Evolutionary conservation across 2,329 filamentous ascomycete species (phyloP), one percentile per base, ranked within the genome.

Genomic region (Clarireedia paspali): DNA sequence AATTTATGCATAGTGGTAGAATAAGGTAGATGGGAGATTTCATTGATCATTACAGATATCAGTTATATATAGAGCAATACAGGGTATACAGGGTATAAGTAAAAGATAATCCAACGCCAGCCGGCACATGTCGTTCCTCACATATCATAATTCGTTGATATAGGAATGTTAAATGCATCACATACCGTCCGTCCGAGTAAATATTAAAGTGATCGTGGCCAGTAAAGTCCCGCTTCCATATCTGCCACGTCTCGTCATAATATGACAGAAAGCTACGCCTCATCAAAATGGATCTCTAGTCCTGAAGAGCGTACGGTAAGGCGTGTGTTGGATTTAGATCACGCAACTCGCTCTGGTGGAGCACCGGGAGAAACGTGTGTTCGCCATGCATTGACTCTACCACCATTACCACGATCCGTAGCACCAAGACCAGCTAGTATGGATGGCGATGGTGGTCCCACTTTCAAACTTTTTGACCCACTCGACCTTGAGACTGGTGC

Each of bases 341-440:
- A 66, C 27, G 67, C 49, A 34, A 67, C 58, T 0, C 62, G 64
- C 52, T 68, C 66, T 27, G 66, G 64, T 40, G 51, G 54, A n/a
- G 63, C 60, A 5, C 64, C 65, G 12, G 64, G 59, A 23, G 63
- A 56, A 50, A 70, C 65, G 57, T 68, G 60, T 36, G 57, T 59
- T 57, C 66, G 62, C 67, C 67, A 70, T 6, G 66, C 62, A 57
- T 60, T 57, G 7, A 70, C 67, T 40, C 67, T 59, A 34, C 66
- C 65, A 38, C 66, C 65, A 7, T 57, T 61, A 2, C 59, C 62
- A 39, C 60, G 55, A 6, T 56, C 55, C 42, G 42, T 10, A 49
- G 54, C 46, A 1, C 60, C 59, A 14, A 69, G 60, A 2, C 67
- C 67, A 45, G 67, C 67, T 24, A 69, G 59, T 42, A 66, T 55